These are phyloP conservation scores for Saturnispora quitensis DNA, from an alignment of 805 yeast species.

Conservation along the genomic window DNA sequence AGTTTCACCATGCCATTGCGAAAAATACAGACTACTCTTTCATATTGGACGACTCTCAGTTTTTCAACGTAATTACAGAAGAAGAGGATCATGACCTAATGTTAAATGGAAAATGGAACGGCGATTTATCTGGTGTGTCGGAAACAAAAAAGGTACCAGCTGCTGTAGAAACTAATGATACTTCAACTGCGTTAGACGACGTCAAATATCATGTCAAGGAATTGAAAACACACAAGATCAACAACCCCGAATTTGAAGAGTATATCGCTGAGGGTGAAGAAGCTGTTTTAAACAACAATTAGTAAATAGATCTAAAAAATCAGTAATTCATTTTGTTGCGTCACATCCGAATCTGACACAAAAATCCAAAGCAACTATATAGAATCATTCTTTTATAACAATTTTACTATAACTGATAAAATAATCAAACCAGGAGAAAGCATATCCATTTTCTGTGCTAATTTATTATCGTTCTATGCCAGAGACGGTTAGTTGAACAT, in stretches of 20 bases:
- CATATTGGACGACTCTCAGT: slow-evolving; percentile 19
- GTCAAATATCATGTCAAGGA: slow-evolving; percentile 1
- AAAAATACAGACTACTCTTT: slow-evolving; percentile 23
- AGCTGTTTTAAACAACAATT: background rate
- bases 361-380: background rate
- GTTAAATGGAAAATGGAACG: background rate
- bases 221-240: background rate
- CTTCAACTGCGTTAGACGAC: slow-evolving; percentile 11
- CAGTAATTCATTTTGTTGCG: background rate
- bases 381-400: too few relatives aligned
- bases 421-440: too few relatives aligned
- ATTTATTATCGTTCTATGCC: too few relatives aligned
- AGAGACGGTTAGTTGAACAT: background rate
- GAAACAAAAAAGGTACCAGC: slow-evolving; percentile 3
- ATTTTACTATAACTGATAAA: too few relatives aligned
- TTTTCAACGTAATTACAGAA: slow-evolving; percentile 12
- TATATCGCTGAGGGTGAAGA: slow-evolving; percentile 19
- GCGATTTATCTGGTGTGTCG: background rate
- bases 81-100: background rate
- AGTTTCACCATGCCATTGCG: slow-evolving; percentile 44
- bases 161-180: slow-evolving; percentile 1
- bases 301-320: background rate
- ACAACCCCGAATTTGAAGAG: slow-evolving; percentile 19
- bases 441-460: too few relatives aligned
- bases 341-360: background rate